Conservation (phyloP, 495 filamentous ascomycete species). For the Penicillium turbatum region DNA sequence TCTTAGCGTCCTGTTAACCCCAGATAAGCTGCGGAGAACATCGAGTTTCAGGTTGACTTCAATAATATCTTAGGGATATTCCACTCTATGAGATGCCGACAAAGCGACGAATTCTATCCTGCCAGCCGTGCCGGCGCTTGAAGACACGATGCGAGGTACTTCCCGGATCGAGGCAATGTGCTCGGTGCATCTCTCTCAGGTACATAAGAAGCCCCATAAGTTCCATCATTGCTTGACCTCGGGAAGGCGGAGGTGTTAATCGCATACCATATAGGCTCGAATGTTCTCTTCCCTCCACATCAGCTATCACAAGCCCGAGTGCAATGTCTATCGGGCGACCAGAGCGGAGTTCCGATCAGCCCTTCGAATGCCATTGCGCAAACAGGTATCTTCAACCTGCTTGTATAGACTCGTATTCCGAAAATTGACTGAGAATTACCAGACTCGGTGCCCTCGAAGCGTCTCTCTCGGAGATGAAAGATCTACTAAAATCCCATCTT, state of each 20-base stretch:
- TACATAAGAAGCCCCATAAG: not conserved
- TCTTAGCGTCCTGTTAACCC: conserved; percentile 5
- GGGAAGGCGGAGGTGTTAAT: no score
- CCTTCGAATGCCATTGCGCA: not conserved
- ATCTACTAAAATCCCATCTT: conserved; percentile 1
- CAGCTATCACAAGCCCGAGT: not conserved
- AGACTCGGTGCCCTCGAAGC: conserved; percentile 4
- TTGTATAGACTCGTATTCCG: not conserved
- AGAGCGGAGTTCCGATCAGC: not conserved
- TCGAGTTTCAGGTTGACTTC: conserved; percentile 5
- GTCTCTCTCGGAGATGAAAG: conserved; percentile 1
- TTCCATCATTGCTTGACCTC: not conserved
- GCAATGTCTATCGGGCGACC: not conserved
- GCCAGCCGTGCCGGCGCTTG: conserved; percentile 7
- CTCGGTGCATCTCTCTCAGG: conserved; percentile 9
- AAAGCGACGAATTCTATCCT: conserved; percentile 6
- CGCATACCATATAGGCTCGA: not conserved
- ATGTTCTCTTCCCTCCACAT: conserved; percentile 7
- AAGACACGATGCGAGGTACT: conserved; percentile 9
- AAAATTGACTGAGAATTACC: not conserved
- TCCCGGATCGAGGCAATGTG: conserved; percentile 6
- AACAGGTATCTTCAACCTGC: not conserved
- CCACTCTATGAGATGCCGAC: conserved; percentile 2
- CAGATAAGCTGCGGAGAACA: conserved; percentile 12
- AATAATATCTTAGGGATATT: not conserved